phyloP scores from a whole-genome alignment of 352 stramenopile species.

The Phytophthora uliginosa region DNA sequence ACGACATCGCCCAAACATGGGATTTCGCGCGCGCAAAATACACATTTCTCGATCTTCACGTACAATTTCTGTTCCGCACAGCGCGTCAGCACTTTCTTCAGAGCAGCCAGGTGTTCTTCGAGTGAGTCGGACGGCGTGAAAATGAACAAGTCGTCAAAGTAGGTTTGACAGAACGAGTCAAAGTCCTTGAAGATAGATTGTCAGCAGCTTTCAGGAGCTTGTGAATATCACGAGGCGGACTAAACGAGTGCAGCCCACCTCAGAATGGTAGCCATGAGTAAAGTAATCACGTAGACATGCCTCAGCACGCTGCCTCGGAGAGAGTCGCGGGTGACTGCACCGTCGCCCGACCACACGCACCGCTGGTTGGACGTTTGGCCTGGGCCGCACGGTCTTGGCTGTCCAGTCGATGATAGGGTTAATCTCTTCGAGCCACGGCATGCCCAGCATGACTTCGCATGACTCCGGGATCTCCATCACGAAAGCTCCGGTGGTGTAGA shows the following conservation, averaged over 20 bases:
- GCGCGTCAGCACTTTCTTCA: neutral
- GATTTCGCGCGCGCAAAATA: neutral
- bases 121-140: neutral
- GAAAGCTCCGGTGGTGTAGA: slow-evolving; percentile 10
- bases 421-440: slow-evolving; percentile 20
- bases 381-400: neutral
- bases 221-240: no score
- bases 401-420: slow-evolving; percentile 16
- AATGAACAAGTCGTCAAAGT: slow-evolving; percentile 1
- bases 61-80: neutral
- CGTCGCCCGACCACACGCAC: neutral
- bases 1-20: neutral
- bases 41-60: neutral
- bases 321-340: neutral
- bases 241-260: no score
- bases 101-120: neutral
- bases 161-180: neutral
- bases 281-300: slow-evolving; percentile 1
- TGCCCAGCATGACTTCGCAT: slow-evolving; percentile 12
- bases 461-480: slow-evolving; percentile 22
- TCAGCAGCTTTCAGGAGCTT: no score
- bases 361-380: neutral
- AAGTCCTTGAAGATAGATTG: slow-evolving; percentile 1
- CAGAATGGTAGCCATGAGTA: neutral
- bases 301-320: neutral